Evolutionary conservation across 345 rosid genomes (phyloP), one percentile per base, ranked within the genome.

Genomic region (Gossypium anomalum): DNA sequence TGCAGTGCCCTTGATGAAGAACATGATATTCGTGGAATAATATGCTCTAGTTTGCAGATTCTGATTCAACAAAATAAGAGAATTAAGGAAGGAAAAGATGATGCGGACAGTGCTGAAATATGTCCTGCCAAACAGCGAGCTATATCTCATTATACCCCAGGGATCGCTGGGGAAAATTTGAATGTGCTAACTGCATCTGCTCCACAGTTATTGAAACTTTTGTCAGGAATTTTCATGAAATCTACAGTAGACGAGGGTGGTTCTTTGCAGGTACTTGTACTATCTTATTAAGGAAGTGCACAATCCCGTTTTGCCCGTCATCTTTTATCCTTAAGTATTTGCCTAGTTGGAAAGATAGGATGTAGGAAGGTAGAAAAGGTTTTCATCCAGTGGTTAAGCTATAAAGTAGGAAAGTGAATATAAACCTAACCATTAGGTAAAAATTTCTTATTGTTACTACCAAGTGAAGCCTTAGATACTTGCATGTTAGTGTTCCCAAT

Each of bases 241-340:
- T 90, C 96, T 65, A 61, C 82, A 45, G 86, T 88, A 66, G 97
- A 91, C 79, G 96, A 94, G 62, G 99, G 94, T 64, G 99, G 94
- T 82, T 90, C 84, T 79, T 83, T 95, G 84, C 94, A 88, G 99
- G 97, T 95, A 87, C 52, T 25, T 75, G 8, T 53, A 19, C 14
- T 23, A 5, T 66, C 58, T 17, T 70, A 45, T 55, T 64, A 19
- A 73, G 74, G 59, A 47, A 71, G 64, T 29, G 63, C 38, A 67
- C 63, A 47, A 19, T 75, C 56, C 59, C 62, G 3, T 49, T 55
- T 67, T 75, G 15, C 48, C 45, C 7, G 47, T 47, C 1, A 16
- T 69, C 58, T 49, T 7, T 49, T 51, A 22, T 11, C 41, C 7
- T 5, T 34, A 34, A 34, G 41, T 13, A 52, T 9, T 69, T 51